A percentile compares a stretch with the other conserved stretches of the same genome.
These are phyloP conservation scores for Opeltia flavorubescens DNA, from an alignment of 495 filamentous ascomycete species.

Conservation along the genomic window DNA sequence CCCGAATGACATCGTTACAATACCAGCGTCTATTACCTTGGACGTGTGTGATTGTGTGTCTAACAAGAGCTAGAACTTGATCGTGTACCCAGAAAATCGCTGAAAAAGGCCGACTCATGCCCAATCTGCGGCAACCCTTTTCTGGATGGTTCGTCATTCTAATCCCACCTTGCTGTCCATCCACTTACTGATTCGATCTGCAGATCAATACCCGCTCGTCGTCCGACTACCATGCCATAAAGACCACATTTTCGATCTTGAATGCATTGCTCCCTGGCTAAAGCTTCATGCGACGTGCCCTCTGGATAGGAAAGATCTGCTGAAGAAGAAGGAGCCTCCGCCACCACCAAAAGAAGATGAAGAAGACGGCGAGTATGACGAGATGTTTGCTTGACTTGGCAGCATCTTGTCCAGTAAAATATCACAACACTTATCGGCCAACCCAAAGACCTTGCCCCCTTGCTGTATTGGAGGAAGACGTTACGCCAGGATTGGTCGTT, in stretches of 20 bases:
- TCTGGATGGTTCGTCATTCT: slow-evolving; percentile 47
- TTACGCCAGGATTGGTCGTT: too few relatives aligned
- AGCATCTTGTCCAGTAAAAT: too few relatives aligned
- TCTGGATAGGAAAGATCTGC: slow-evolving; percentile 65
- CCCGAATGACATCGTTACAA: background rate
- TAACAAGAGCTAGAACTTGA: slow-evolving; percentile 43
- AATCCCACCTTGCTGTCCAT: background rate
- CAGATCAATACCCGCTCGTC: slow-evolving; percentile 61
- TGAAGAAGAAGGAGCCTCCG: slow-evolving; percentile 53
- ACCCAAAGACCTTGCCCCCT: too few relatives aligned
- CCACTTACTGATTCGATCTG: background rate
- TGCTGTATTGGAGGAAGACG: too few relatives aligned
- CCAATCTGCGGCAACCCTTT: slow-evolving; percentile 79
- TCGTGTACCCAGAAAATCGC: slow-evolving; percentile 52
- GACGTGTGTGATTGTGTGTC: background rate
- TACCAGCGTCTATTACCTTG: background rate
- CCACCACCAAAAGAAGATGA: slow-evolving; percentile 30
- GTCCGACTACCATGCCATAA: slow-evolving; percentile 75
- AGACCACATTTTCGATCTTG: slow-evolving; percentile 75
- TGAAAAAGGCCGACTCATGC: slow-evolving; percentile 57
- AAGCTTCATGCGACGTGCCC: slow-evolving; percentile 80
- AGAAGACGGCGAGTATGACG: slow-evolving; percentile 45
- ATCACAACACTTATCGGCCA: too few relatives aligned
- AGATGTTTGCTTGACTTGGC: slow-evolving; percentile 64
- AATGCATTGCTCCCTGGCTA: slow-evolving; percentile 91